These are phyloP conservation scores for Aspergillus sp. DNA, from an alignment of 2,329 filamentous ascomycete genomes.

Conservation along the genomic window DNA sequence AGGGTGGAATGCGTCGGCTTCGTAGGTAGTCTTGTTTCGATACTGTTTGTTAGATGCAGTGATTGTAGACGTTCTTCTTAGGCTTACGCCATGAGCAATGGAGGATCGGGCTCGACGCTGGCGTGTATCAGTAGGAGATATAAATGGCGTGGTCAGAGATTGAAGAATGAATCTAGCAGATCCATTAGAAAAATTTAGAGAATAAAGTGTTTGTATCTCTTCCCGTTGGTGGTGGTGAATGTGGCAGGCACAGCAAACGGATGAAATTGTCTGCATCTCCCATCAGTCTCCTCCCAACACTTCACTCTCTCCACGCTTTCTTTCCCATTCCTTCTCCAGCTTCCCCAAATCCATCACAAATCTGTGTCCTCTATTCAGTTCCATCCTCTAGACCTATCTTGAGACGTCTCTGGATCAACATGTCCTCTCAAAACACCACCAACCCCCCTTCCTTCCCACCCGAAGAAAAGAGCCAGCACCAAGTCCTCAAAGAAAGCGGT, in stretches of 20 bases:
- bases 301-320: neutral
- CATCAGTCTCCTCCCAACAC: neutral
- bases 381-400: neutral
- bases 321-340: neutral
- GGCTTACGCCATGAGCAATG: too few species aligned
- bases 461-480: conserved; percentile 3
- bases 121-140: conserved; percentile 8
- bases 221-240: neutral
- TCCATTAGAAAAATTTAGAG: neutral
- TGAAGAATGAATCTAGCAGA: neutral
- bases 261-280: neutral
- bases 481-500: conserved; percentile 7
- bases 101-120: neutral
- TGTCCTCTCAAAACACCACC: neutral
- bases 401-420: neutral
- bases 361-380: neutral
- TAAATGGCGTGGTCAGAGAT: neutral
- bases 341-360: neutral
- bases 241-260: neutral
- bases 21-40: too few species aligned
- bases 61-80: too few species aligned
- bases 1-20: too few species aligned
- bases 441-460: neutral
- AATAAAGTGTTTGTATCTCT: neutral
- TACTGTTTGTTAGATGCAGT: too few species aligned